phyloP scores from a whole-genome alignment of 2,329 filamentous ascomycete species.

The Magnaporthiopsis poae region DNA sequence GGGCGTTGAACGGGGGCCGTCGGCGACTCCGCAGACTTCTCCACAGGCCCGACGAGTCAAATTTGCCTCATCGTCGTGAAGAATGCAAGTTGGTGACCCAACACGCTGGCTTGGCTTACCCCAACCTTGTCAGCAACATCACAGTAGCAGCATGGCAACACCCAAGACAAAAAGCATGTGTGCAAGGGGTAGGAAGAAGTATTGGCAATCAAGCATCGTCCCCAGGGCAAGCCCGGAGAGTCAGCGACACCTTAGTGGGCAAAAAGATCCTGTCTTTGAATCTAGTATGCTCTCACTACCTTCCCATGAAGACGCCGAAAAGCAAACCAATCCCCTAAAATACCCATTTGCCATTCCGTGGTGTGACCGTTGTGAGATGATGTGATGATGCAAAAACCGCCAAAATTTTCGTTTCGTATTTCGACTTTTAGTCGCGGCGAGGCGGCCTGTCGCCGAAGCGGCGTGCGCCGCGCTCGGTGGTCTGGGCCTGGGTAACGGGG shows the following conservation, averaged over 20 bases:
- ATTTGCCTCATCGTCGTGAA: neutral
- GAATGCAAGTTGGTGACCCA: neutral
- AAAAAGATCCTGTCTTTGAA: constrained; percentile 48
- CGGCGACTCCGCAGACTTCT: neutral
- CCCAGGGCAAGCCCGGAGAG: constrained; percentile 46
- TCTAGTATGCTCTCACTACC: constrained; percentile 49
- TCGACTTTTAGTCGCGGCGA: constrained; percentile 33
- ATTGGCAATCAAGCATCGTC: constrained; percentile 92
- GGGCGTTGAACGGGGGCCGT: too few species aligned
- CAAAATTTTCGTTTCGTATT: constrained; percentile 15
- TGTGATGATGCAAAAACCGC: constrained; percentile 5
- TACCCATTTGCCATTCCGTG: constrained; percentile 20
- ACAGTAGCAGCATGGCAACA: neutral
- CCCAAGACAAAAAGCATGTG: neutral
- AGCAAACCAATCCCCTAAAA: constrained; percentile 9
- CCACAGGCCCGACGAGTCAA: neutral
- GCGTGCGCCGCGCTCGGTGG: constrained; percentile 59
- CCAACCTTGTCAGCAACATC: neutral
- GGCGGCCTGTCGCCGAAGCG: constrained; percentile 35
- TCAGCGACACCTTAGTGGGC: constrained; percentile 80
- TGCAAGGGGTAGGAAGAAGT: neutral
- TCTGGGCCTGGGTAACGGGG: constrained; percentile 78
- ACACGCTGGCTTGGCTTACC: neutral
- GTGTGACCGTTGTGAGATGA: constrained; percentile 7
- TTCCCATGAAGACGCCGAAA: constrained; percentile 44